Evolutionary conservation across 2,329 filamentous ascomycete genomes (phyloP).

Genomic region (Sporothrix globosa): DNA sequence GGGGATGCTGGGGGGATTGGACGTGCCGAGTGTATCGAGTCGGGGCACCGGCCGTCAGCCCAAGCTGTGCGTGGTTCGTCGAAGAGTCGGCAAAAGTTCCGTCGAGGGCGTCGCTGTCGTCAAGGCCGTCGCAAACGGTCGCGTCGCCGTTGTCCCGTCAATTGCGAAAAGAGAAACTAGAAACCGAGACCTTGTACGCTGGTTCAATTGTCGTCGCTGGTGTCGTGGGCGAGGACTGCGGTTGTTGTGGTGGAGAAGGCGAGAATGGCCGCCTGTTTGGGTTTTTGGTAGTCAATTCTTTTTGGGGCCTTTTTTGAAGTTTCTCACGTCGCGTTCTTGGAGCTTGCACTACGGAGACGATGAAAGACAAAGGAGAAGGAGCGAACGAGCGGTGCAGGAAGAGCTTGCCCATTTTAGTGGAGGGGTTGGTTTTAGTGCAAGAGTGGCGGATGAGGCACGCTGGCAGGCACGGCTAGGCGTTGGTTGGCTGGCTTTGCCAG

Average conservation of each 20-base stretch:
- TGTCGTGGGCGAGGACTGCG: neutral
- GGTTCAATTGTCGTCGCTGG: conserved; percentile 7
- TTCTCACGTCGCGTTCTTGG: conserved; percentile 25
- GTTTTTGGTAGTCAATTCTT: neutral
- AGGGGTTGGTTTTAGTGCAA: conserved; percentile 30
- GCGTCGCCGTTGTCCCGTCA: conserved; percentile 10
- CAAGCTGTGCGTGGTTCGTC: neutral
- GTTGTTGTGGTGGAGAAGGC: neutral
- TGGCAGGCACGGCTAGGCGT: conserved; percentile 13
- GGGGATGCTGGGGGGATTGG: neutral
- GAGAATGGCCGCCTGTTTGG: neutral
- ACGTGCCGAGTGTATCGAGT: neutral
- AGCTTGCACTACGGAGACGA: neutral
- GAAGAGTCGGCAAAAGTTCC: neutral
- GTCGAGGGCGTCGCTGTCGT: neutral
- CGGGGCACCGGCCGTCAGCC: conserved; percentile 6
- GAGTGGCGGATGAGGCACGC: neutral
- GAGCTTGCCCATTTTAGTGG: conserved; percentile 31
- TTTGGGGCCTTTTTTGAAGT: conserved; percentile 25
- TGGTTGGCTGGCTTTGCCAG: conserved; percentile 2
- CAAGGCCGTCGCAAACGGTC: conserved; percentile 18
- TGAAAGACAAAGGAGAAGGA: conserved; percentile 5
- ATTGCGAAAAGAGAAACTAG: conserved; percentile 5
- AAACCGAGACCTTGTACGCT: neutral
- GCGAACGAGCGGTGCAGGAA: neutral